Base-by-base conservation (phyloP, 768 basidiomycete genomes). In the Pleurotus salmoneostramineus region DNA sequence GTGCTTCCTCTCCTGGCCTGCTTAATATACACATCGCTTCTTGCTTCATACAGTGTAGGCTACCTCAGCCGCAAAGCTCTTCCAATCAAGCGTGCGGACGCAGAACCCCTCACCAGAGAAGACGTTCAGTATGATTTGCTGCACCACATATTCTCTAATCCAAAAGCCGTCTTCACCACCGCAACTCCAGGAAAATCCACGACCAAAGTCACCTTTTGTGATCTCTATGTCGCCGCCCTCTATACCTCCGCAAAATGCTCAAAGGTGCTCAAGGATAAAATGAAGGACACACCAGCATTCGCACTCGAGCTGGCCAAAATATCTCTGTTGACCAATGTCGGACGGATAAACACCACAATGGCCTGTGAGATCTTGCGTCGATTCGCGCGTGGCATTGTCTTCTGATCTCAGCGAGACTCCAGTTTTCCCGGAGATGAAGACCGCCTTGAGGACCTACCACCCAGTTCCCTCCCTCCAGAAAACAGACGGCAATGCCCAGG, bases 391-490 rank as follows among this genome's bases (percentile, higher is more conserved):
- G 31, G 46, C 58, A 27, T 59, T 61, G 21, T 32, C 31, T 36
- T 48, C 49, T 58, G 35, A 49, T 56, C 37, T 51, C 52, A 60
- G 45, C 57, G 60, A 48, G 40, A 56, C 42, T 27, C 21, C 51
- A 89, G 88, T 91, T 72, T 89, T 89, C 66, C 86, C 86, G 40
- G 88, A 89, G 69, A 89, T 90, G 88, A 84, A 85, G 65, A 91
- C 89, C 1, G 77, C 84, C 12, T 80, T 89, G 61, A 76, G 89
- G 59, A 87, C 87, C 27, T 92, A 91, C 66, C 89, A 91, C 65
- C 88, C 90, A 4, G 78, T 93, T 8, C 89, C 90, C 14, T 78
- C 82, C 11, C 72, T 93, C 0, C 88, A 91, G 63, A 80, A 81
- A 58, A 84, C 87, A 2, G 76, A 80, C 60, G 85, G 83, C 21